Evolutionary conservation across 1,139 yeast genomes (phyloP), one percentile per base, ranked within the genome.

Genomic region (Debaryomycetaceae sp.): DNA sequence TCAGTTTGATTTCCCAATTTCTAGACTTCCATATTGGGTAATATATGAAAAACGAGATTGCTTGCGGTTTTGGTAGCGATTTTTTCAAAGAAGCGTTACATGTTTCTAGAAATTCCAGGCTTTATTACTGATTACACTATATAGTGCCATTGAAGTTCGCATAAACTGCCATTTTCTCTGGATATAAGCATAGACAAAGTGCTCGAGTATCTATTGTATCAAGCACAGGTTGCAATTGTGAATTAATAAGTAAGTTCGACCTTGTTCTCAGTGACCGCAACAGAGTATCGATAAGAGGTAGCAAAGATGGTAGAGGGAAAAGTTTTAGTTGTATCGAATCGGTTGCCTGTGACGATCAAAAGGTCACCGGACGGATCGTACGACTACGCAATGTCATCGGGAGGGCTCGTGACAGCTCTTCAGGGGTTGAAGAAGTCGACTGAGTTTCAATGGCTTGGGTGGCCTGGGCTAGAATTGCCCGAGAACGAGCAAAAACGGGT

Each of bases 371-470:
- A 70, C 34, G 90, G 87, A 0, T 74, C 82, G 40, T 87, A 86
- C 54, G 79, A 78, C 45, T 84, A 84, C 58, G 71, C 83, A 43
- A 88, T 93, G 97, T 90, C 97, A 9, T 87, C 97, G 3, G 99
- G 99, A 14, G 99, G 99, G 1, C 77, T 95, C 43, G 99, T 95
- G 31, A 89, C 98, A 1, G 99, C 98, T 0, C 71, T 95, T 38
- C 96, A 91, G 57, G 98, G 99, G 0, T 71, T 95, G 45, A 88
- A 89, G 63, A 87, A 88, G 57, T 70, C 85, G 9, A 84, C 93
- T 11, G 85, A 87, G 49, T 93, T 93, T 67, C 95, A 88, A 62
- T 95, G 99, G 99, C 83, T 88, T 56, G 99, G 99, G 17, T 95
- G 99, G 99, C 97, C 98, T 1, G 80, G 97, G 1, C 70, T 90